A percentile compares a stretch with the other conserved stretches of the same genome.
Evolutionary conservation across 352 stramenopile species (phyloP).

Genomic region (Globisporangium barbulae): DNA sequence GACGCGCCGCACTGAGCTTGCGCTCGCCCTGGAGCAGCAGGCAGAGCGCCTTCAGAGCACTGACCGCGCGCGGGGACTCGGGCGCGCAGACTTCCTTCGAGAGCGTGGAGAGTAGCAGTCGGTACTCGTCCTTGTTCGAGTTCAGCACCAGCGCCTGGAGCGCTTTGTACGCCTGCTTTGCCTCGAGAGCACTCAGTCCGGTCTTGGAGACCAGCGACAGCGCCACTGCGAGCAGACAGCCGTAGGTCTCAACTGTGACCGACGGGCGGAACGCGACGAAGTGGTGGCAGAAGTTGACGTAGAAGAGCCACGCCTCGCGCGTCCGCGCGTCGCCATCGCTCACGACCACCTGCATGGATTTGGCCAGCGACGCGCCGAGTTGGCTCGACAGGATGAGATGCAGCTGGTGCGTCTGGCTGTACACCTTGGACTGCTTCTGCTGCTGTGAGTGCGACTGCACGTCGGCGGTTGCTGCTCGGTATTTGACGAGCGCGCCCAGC

Average conservation of each 20-base stretch:
- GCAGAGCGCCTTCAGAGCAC: constrained; percentile 47
- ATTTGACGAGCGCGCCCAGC: constrained; percentile 52
- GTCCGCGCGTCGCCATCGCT: background rate
- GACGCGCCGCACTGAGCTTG: constrained; percentile 50
- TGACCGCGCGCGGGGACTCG: constrained; percentile 39
- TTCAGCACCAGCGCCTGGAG: constrained; percentile 47
- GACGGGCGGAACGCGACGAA: constrained; percentile 44
- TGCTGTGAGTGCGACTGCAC: constrained; percentile 5
- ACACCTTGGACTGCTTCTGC: constrained; percentile 13
- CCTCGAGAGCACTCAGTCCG: background rate
- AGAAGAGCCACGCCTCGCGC: constrained; percentile 47
- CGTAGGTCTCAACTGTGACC: constrained; percentile 54
- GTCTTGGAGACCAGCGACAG: constrained; percentile 26
- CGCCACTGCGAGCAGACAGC: constrained; percentile 55
- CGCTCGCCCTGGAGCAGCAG: constrained; percentile 57
- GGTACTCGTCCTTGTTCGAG: constrained; percentile 71
- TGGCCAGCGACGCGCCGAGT: constrained; percentile 30
- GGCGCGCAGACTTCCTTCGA: constrained; percentile 44
- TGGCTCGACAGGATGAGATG: constrained; percentile 18
- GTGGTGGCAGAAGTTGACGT: constrained; percentile 44
- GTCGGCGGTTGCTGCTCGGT: constrained; percentile 31
- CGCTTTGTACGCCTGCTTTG: constrained; percentile 12
- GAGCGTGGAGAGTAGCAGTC: constrained; percentile 56
- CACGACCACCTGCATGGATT: constrained; percentile 45
- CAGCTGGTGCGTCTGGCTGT: constrained; percentile 4